phyloP scores from a whole-genome alignment of 106 monocot species.

The Cymbidium sinense region DNA sequence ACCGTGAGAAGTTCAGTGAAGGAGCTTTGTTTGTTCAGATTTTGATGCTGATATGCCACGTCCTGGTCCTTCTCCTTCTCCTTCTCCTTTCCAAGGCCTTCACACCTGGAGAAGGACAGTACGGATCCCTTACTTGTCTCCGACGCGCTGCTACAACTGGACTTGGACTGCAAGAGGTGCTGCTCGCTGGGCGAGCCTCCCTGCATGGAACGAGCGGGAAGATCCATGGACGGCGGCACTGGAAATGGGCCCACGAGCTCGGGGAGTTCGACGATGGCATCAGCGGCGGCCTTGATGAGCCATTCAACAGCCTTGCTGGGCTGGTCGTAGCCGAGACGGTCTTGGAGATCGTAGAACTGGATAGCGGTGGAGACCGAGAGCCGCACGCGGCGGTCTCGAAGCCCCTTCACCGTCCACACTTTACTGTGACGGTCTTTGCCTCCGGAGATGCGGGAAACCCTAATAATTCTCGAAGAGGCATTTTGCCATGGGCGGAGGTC shows the following conservation, averaged over 20 bases:
- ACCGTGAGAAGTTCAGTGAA: slow-evolving; percentile 6
- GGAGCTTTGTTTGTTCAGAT: slow-evolving; percentile 8
- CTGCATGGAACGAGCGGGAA: background rate
- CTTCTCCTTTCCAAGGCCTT: background rate
- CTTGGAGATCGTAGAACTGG: slow-evolving; percentile 95
- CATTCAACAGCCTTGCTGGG: slow-evolving; percentile 96
- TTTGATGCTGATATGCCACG: background rate
- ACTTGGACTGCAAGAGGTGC: slow-evolving; percentile 3
- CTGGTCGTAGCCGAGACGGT: slow-evolving; percentile 88
- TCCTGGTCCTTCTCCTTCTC: background rate
- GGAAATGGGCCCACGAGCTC: background rate
- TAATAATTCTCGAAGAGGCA: slow-evolving; percentile 9
- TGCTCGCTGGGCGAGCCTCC: background rate
- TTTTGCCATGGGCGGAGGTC: background rate
- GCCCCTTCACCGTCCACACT: slow-evolving; percentile 82
- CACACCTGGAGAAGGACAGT: slow-evolving; percentile 5
- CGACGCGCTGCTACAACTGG: slow-evolving; percentile 9
- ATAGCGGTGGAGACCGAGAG: slow-evolving; percentile 85
- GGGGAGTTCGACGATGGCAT: slow-evolving; percentile 71
- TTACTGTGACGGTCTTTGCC: slow-evolving; percentile 94
- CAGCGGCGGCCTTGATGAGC: slow-evolving; percentile 80
- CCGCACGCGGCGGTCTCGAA: slow-evolving; percentile 79
- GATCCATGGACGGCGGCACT: background rate
- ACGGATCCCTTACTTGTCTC: slow-evolving; percentile 15
- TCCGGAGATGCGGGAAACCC: slow-evolving; percentile 48